phyloP scores from a whole-genome alignment of 1,284 basidiomycete genomes.

The Apiotrichum akiyoshidainum region DNA sequence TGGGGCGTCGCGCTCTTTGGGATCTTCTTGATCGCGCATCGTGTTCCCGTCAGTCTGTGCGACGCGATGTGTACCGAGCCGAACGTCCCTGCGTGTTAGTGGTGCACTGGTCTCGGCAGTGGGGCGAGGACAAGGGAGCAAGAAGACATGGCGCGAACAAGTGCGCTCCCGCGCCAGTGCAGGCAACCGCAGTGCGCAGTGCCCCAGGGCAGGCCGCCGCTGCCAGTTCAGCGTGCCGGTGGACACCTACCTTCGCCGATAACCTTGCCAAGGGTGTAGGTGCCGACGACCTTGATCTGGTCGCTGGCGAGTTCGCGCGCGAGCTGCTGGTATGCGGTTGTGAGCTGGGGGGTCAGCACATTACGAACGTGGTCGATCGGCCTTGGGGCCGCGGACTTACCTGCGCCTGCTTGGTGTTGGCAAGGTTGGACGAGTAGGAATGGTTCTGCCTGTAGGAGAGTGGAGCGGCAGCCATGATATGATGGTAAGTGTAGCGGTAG shows the following conservation, averaged over 20 bases:
- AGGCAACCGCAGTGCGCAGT: too few species aligned
- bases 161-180: too few species aligned
- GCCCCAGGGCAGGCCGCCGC: too few species aligned
- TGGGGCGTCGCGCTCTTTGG: constrained; percentile 85
- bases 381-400: constrained; percentile 14
- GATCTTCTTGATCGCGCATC: constrained; percentile 96
- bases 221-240: not conserved
- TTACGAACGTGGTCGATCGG: too few species aligned
- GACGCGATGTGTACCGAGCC: constrained; percentile 90
- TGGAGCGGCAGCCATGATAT: not conserved
- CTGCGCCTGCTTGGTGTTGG: constrained; percentile 41
- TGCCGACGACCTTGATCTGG: constrained; percentile 86
- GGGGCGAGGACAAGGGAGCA: not conserved
- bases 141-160: not conserved
- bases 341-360: constrained; percentile 59
- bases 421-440: constrained; percentile 17
- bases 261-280: constrained; percentile 89
- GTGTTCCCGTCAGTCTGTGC: constrained; percentile 80
- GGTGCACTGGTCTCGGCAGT: not conserved
- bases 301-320: constrained; percentile 87
- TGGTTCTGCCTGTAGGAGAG: constrained; percentile 18
- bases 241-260: constrained; percentile 85
- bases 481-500: too few species aligned
- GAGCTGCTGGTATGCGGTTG: constrained; percentile 92
- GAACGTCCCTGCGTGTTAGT: constrained; percentile 66